Conservation (phyloP, 106 monocot species). For the Platanthera guangdongensis region DNA sequence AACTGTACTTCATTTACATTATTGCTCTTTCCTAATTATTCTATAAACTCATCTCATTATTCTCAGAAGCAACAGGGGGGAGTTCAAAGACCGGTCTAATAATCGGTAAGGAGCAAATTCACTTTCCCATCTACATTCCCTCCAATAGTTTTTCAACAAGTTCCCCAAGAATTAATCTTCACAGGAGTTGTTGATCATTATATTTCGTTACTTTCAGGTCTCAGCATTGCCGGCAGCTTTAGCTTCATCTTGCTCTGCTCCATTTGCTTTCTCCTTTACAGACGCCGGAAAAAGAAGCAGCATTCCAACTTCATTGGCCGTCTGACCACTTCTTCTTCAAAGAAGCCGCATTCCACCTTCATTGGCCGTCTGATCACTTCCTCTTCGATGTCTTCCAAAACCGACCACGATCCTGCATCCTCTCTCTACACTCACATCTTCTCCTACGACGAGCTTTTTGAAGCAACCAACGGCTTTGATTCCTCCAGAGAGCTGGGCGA, state of each 20-base stretch:
- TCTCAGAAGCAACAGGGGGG: not conserved
- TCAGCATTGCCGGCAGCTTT: constrained; percentile 2
- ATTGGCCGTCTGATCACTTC: not conserved
- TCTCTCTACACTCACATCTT: constrained; percentile 18
- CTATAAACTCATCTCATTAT: not conserved
- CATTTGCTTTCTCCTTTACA: constrained; percentile 1
- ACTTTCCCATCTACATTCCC: not conserved
- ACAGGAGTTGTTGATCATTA: not conserved
- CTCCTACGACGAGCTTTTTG: constrained; percentile 27
- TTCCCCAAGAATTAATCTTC: too few relatives aligned
- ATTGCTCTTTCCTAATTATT: not conserved
- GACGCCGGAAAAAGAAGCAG: constrained; percentile 4
- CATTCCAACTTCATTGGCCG: not conserved
- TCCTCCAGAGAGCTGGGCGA: constrained; percentile 18
- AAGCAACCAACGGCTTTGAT: constrained; percentile 30
- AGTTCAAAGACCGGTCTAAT: constrained; percentile 6
- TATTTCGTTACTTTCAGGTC: not conserved
- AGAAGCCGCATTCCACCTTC: not conserved
- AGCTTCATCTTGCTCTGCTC: not conserved
- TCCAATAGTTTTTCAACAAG: not conserved
- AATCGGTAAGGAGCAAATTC: constrained; percentile 7
- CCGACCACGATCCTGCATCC: not conserved
- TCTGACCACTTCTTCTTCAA: not conserved
- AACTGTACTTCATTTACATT: not conserved
- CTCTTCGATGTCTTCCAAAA: not conserved